These are phyloP conservation scores for Arthroderma sp. DNA, from an alignment of 2,329 filamentous ascomycete genomes.

Conservation along the genomic window DNA sequence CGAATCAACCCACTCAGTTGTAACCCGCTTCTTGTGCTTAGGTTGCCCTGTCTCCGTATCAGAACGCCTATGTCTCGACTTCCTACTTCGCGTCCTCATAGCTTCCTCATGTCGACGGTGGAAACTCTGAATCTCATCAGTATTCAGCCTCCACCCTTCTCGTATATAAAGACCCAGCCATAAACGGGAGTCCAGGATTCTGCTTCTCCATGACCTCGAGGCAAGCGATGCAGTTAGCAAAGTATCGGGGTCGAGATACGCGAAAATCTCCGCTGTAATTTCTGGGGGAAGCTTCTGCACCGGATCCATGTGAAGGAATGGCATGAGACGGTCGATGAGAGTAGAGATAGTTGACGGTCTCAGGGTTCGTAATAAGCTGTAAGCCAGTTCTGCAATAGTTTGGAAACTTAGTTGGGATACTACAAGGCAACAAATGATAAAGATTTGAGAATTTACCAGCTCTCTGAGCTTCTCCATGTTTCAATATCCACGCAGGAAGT, in stretches of 20 bases:
- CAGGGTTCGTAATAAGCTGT: slow-evolving; percentile 62
- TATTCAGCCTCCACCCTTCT: slow-evolving; percentile 73
- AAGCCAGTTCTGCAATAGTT: slow-evolving; percentile 54
- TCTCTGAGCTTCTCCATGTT: slow-evolving; percentile 41
- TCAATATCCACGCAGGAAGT: slow-evolving; percentile 43
- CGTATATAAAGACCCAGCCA: slow-evolving; percentile 74
- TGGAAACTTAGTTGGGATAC: background rate
- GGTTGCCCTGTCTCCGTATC: slow-evolving; percentile 38
- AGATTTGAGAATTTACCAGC: slow-evolving; percentile 34
- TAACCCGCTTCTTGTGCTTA: slow-evolving; percentile 40
- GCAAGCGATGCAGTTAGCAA: slow-evolving; percentile 66
- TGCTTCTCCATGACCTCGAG: slow-evolving; percentile 67
- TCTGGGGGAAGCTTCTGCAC: slow-evolving; percentile 74
- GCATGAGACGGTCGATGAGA: slow-evolving; percentile 67
- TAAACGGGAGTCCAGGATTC: slow-evolving; percentile 69
- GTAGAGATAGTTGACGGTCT: slow-evolving; percentile 67
- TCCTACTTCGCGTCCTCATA: slow-evolving; percentile 24
- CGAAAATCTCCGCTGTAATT: slow-evolving; percentile 78
- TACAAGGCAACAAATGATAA: background rate
- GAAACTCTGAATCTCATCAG: slow-evolving; percentile 50
- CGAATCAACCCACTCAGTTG: slow-evolving; percentile 32
- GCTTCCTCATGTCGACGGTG: slow-evolving; percentile 42
- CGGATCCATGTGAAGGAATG: slow-evolving; percentile 85
- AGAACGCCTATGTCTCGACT: slow-evolving; percentile 34
- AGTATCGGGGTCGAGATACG: slow-evolving; percentile 69